Evolutionary conservation across 208 protist genomes (phyloP), one percentile per base, ranked within the genome.

Genomic region (Leishmania gerbilli): DNA sequence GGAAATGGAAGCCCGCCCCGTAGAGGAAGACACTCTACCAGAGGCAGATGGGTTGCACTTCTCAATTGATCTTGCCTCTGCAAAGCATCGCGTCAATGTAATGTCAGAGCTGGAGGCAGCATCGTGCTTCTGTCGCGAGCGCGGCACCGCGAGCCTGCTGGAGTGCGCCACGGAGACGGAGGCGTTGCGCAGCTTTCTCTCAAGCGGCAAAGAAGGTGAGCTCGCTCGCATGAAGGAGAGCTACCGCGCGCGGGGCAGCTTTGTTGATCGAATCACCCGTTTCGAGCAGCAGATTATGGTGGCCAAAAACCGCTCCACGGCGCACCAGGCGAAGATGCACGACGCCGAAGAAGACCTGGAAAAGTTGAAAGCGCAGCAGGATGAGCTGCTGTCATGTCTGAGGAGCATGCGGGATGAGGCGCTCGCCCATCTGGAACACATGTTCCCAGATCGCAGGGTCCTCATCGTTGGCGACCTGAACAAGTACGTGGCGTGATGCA

Each of bases 381-480:
- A 82, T 3, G 75, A 74, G 47, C 62, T 92, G 49, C 9, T 91
- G 19, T 64, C 80, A 1, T 37, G 58, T 6, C 84, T 84, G 31
- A 40, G 82, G 17, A 45, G 53, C 1, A 78, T 76, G 53, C 85
- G 91, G 17, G 90, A 94, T 31, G 84, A 85, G 13, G 91, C 88
- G 53, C 60, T 94, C 49, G 74, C 64, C 15, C 71, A 89, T 19
- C 71, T 96, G 2, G n/a, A 53, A 55, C 60, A 82, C 24, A 94
- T 96, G 84, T 96, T 96, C 51, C 91, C 90, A 0, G 91, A 87
- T 21, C 81, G 89, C 17, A 78, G 76, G 8, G 81, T 96, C 47
- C 79, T 87, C 42, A 96, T 96, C 80, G 88, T 91, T 19, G 92
- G 92, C 6, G 92, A 96, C 53, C 87, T 96, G 71, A 95, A 93